Base-by-base conservation (phyloP, 352 stramenopile species). In the Achlya hypogyna region DNA sequence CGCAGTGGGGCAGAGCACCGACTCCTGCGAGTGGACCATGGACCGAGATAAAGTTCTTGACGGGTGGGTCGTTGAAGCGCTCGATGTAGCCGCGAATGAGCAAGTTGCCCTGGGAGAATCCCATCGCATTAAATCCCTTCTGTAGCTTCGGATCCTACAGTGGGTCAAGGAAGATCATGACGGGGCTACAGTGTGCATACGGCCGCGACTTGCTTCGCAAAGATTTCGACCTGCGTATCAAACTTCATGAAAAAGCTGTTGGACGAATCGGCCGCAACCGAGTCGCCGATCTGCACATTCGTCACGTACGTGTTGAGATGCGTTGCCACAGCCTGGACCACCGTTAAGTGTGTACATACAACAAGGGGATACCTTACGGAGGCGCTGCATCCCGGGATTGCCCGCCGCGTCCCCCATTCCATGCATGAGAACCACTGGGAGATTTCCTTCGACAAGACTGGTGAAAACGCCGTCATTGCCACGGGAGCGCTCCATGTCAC, bases 241-340 rank as follows among this genome's bases (percentile, higher is more conserved):
- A 98, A 97, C 18, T 78, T 97, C 59, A 97, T 69, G 62, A 98
- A 86, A 71, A 96, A 98, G 47, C 89, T 96, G 75, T 98, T 97
- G n/a, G 85, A 79, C 22, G 93, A 86, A 71, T 98, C 94, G 67
- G 94, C 78, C 0, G 70, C 59, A 34, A 92, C 76, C 0, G 78
- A 90, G 16, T 88, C 70, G 25, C 91, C 94, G 27, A 96, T 95
- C 52, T 92, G 88, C 60, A 98, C 78, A 74, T 89, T 97, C 34
- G 81, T 79, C 3, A 81, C 78, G 63, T 98, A 97, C 40, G 81
- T 79, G 29, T 77, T 75, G n/a, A 97, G 73, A n/a, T 91, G 63
- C 59, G 91, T 71, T 10, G 79, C 79, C 14, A 95, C 74, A 43
- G 77, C 70, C 77, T 96, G 35, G 25, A 31, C 23, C 29, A 54